A percentile compares a stretch with the other conserved stretches of the same genome.
Evolutionary conservation across 352 stramenopile genomes (phyloP).

Genomic region (Phytophthora cryptogea): DNA sequence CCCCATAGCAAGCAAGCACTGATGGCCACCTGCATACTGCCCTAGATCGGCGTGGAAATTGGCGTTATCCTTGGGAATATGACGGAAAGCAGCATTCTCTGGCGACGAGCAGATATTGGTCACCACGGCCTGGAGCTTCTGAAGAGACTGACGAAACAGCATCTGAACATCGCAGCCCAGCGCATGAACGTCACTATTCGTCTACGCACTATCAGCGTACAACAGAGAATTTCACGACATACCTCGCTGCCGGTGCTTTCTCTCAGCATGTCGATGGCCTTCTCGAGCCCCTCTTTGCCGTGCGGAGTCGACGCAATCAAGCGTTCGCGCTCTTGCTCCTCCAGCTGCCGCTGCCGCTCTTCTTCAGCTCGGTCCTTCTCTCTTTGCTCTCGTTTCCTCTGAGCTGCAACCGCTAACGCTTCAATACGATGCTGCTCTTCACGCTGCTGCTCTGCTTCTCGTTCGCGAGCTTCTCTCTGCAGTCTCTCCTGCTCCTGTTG

Average conservation of each 20-base stretch:
- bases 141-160: conserved; percentile 40
- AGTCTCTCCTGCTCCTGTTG: conserved; percentile 27
- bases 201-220: neutral
- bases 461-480: conserved; percentile 18
- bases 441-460: conserved; percentile 20
- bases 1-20: conserved; percentile 71
- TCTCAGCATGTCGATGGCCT: conserved; percentile 47
- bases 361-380: conserved; percentile 42
- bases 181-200: neutral
- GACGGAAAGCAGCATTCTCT: conserved; percentile 70
- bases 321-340: conserved; percentile 35
- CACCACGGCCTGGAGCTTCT: conserved; percentile 60
- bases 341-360: conserved; percentile 29
- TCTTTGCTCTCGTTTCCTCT: conserved; percentile 60
- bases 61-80: conserved; percentile 74
- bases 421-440: conserved; percentile 39
- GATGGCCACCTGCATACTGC: conserved; percentile 59
- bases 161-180: conserved; percentile 19
- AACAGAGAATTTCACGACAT: neutral
- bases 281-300: conserved; percentile 47
- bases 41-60: conserved; percentile 75
- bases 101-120: conserved; percentile 71
- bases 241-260: conserved; percentile 46
- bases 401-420: conserved; percentile 52
- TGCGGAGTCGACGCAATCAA: conserved; percentile 42